Conservation (phyloP, 192 early-diverging fungal genomes). For the Martensiomyces pterosporus region DNA sequence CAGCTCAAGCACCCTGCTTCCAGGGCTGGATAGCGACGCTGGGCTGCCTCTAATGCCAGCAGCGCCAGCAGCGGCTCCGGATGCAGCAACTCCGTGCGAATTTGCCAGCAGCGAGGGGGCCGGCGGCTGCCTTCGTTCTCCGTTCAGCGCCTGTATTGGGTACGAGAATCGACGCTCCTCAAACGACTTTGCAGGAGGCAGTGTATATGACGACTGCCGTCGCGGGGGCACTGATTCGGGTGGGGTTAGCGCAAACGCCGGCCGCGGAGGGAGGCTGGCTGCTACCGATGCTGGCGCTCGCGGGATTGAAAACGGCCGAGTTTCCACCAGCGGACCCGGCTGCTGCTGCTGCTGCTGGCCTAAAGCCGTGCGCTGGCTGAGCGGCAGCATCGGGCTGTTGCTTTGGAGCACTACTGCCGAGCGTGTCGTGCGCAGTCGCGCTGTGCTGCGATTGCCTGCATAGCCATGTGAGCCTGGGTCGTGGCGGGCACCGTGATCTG, state of each 20-base stretch:
- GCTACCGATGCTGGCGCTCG: slow-evolving; percentile 43
- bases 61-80: slow-evolving; percentile 1
- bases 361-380: neutral
- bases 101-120: slow-evolving; percentile 5
- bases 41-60: slow-evolving; percentile 13
- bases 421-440: no score
- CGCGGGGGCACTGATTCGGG: slow-evolving; percentile 33
- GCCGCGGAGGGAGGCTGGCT: slow-evolving; percentile 22
- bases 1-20: slow-evolving; percentile 22
- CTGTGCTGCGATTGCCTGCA: neutral
- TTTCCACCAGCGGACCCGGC: slow-evolving; percentile 6
- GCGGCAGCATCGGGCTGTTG: no score
- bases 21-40: slow-evolving; percentile 16
- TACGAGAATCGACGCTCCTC: slow-evolving; percentile 49
- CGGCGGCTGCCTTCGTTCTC: slow-evolving; percentile 25
- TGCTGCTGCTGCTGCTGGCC: slow-evolving; percentile 4
- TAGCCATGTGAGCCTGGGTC: neutral
- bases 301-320: slow-evolving; percentile 40
- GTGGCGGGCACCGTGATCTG: slow-evolving; percentile 2
- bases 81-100: neutral
- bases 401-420: neutral
- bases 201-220: slow-evolving; percentile 46
- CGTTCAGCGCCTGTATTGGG: slow-evolving; percentile 33
- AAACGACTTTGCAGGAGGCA: slow-evolving; percentile 44
- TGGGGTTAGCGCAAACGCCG: slow-evolving; percentile 3